Evolutionary conservation across 2,329 filamentous ascomycete species (phyloP).

Genomic region (Xylogone sp.): DNA sequence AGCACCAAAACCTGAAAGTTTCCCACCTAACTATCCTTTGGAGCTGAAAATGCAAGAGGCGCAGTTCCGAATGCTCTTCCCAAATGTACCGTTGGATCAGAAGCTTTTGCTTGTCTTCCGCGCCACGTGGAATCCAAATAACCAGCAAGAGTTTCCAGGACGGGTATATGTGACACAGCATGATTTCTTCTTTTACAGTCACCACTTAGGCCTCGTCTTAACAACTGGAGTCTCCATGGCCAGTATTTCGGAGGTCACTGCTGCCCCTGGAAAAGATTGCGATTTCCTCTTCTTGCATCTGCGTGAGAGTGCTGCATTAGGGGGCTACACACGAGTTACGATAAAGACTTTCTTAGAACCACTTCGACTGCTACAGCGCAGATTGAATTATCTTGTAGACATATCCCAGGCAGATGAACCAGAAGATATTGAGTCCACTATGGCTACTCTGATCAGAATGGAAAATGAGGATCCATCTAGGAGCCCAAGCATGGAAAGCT

Average conservation of each 20-base stretch:
- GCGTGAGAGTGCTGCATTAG: slow-evolving; percentile 17
- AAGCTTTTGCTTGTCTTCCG: slow-evolving; percentile 89
- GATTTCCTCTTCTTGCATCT: slow-evolving; percentile 89
- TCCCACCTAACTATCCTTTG: slow-evolving; percentile 73
- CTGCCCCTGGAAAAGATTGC: slow-evolving; percentile 83
- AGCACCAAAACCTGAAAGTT: slow-evolving; percentile 38
- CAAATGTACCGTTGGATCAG: slow-evolving; percentile 70
- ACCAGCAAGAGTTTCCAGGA: slow-evolving; percentile 74
- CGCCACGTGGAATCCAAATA: slow-evolving; percentile 76
- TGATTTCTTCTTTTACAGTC: slow-evolving; percentile 94
- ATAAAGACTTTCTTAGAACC: slow-evolving; percentile 94
- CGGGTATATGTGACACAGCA: slow-evolving; percentile 84
- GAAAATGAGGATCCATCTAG: slow-evolving; percentile 58
- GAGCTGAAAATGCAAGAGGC: slow-evolving; percentile 84
- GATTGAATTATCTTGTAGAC: slow-evolving; percentile 81
- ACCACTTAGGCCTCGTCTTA: slow-evolving; percentile 86
- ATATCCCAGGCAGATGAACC: slow-evolving; percentile 72
- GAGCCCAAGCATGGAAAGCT: slow-evolving; percentile 80
- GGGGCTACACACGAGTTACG: slow-evolving; percentile 54
- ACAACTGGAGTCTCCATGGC: slow-evolving; percentile 74
- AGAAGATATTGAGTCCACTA: slow-evolving; percentile 63
- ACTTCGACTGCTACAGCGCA: slow-evolving; percentile 73
- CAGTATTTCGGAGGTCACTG: slow-evolving; percentile 81
- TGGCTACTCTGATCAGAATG: slow-evolving; percentile 70
- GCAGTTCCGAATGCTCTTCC: slow-evolving; percentile 90